Conservation (phyloP, 495 filamentous ascomycete genomes). For the Friedmanniomyces simplex region DNA sequence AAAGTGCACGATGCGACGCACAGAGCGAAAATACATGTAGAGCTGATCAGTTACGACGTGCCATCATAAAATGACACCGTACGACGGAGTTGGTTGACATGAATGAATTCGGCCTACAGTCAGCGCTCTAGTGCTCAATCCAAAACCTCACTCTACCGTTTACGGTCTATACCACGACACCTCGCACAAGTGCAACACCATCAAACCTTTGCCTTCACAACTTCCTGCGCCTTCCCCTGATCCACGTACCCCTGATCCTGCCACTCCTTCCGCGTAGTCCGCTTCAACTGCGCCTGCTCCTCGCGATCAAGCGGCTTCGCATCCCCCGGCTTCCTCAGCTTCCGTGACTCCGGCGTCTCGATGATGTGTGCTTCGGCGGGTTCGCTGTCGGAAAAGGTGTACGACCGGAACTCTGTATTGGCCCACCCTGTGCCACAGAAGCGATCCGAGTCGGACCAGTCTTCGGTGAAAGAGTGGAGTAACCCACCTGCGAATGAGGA, state of each 20-base stretch:
- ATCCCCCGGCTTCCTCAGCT: slow-evolving; percentile 44
- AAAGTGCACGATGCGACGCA: too few species aligned
- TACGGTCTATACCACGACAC: too few species aligned
- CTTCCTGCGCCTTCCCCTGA: neutral
- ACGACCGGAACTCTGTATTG: slow-evolving; percentile 75
- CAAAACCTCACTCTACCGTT: too few species aligned
- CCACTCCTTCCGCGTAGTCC: slow-evolving; percentile 2
- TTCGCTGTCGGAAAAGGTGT: slow-evolving; percentile 41
- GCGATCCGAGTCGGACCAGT: slow-evolving; percentile 51
- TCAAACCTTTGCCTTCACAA: slow-evolving; percentile 11
- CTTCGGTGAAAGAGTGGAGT: slow-evolving; percentile 70
- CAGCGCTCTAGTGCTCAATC: too few species aligned
- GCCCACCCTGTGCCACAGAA: slow-evolving; percentile 63
- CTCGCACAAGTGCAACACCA: neutral
- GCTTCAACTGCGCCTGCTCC: slow-evolving; percentile 34
- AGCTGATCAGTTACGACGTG: too few species aligned
- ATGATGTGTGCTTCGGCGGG: slow-evolving; percentile 44
- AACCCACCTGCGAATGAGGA: slow-evolving; percentile 38
- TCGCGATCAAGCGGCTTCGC: slow-evolving; percentile 37
- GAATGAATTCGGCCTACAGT: too few species aligned
- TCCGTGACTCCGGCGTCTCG: slow-evolving; percentile 52
- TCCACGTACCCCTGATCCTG: slow-evolving; percentile 4
- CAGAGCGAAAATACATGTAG: too few species aligned
- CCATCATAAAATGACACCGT: too few species aligned
- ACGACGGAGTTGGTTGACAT: too few species aligned